Evolutionary conservation across 768 basidiomycete genomes (phyloP).

Genomic region (Russula emetica): DNA sequence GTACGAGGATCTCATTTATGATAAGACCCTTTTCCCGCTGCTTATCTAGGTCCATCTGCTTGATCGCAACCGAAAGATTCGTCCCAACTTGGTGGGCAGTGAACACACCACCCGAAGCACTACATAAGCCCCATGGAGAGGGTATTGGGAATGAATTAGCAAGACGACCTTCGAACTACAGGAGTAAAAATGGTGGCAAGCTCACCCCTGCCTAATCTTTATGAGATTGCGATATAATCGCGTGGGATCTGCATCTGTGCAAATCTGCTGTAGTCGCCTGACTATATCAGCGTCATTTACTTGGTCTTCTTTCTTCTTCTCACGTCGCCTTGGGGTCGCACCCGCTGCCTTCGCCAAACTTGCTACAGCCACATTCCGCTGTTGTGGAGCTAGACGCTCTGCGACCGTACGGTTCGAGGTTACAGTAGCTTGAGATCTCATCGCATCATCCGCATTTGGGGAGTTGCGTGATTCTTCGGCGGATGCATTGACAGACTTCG

Average conservation of each 20-base stretch:
- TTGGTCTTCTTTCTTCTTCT: conserved; percentile 48
- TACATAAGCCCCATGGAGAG: conserved; percentile 32
- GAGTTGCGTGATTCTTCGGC: conserved; percentile 17
- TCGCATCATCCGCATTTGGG: conserved; percentile 18
- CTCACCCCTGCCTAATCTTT: conserved; percentile 97
- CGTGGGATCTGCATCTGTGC: conserved; percentile 96
- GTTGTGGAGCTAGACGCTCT: conserved; percentile 40
- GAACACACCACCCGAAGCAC: conserved; percentile 95
- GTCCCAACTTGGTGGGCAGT: conserved; percentile 97
- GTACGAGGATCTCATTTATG: conserved; percentile 99
- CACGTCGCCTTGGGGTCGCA: conserved; percentile 70
- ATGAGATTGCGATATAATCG: conserved; percentile 85
- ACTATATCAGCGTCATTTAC: conserved; percentile 86
- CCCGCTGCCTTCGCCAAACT: conserved; percentile 63
- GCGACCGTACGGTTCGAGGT: neutral
- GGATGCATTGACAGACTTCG: conserved; percentile 27
- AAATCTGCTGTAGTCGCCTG: conserved; percentile 85
- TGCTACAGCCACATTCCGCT: conserved; percentile 58
- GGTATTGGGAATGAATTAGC: neutral
- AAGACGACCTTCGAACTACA: conserved; percentile 5
- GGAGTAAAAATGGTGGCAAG: conserved; percentile 16
- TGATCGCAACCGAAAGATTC: conserved; percentile 93
- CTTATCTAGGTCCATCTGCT: conserved; percentile 99
- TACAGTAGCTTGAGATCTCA: neutral
- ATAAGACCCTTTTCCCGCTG: conserved; percentile 99